Base-by-base conservation (phyloP, 345 rosid genomes). In the Geranium rotundifolium region DNA sequence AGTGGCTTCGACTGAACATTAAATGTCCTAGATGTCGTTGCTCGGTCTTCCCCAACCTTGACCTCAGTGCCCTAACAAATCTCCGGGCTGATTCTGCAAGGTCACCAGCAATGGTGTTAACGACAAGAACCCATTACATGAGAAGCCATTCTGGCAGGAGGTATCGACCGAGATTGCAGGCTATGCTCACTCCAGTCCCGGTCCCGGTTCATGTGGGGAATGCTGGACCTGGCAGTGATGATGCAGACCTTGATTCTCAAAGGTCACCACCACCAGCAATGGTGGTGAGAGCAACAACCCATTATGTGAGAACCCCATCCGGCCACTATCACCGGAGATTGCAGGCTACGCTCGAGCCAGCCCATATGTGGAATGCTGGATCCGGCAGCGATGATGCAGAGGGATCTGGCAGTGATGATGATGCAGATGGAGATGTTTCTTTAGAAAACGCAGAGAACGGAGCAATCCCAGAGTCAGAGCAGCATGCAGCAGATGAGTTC, bases 1-100 rank as follows among this genome's bases (percentile, higher is more conserved):
- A 88, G 81, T 95, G 99, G 99, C 87, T 95, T 50, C 85, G 95
- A 56, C 69, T 95, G 75, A 95, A 95, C 27, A 92, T 95, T 58
- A 95, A 95, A 69, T 95, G 97, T 74, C 99, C 99, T 31, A 78
- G 99, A 56, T 95, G 99, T 63, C 96, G 99, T 7, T 79, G 84
- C 78, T 88, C 95, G 0, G 96, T 95, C 74, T 95, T 95, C 76
- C 99, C 97, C 0, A 88, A 90, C 70, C 97, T 95, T 4, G 96
- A 90, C 78, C 96, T 90, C 27, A 95, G 97, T 27, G 97, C 99
- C 30, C 75, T 90, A 58, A 82, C 97, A 46, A 86, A 85, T 71
- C 80, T 95, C 64, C 86, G 82, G 59, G 57, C 92, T 7, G 96
- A 88, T 60, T 80, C 91, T 52, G 91, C 75, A 69, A 76, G 81